Evolutionary conservation across 306 rosid species (phyloP).

Genomic region (Quercus berberidifolia): DNA sequence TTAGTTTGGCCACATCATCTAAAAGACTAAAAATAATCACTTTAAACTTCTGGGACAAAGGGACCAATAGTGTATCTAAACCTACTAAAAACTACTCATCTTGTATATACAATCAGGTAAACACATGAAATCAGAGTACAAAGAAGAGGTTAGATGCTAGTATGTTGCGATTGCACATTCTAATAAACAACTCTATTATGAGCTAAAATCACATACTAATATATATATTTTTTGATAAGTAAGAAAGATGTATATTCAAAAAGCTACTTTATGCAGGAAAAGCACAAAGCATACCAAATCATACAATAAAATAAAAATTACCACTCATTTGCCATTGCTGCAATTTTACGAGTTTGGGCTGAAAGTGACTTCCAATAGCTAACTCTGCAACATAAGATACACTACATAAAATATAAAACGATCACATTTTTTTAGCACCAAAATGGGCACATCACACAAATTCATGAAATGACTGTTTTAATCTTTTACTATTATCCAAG

Average conservation of each 20-base stretch:
- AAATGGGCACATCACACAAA: too few species aligned
- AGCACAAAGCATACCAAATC: not conserved
- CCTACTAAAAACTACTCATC: not conserved
- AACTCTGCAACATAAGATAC: conserved; percentile 35
- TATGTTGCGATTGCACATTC: not conserved
- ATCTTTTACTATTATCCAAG: too few species aligned
- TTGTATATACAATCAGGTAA: not conserved
- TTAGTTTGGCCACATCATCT: too few species aligned
- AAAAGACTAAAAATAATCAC: too few species aligned
- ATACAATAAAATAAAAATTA: conserved; percentile 15
- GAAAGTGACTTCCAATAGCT: conserved; percentile 35
- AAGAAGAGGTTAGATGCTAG: not conserved
- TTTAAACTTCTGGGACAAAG: too few species aligned
- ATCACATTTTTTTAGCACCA: too few species aligned
- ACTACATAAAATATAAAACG: not conserved
- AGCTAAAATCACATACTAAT: too few species aligned
- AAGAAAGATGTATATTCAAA: too few species aligned
- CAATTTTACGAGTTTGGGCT: conserved; percentile 30
- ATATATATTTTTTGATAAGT: too few species aligned
- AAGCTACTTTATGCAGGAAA: too few species aligned
- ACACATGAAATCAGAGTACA: not conserved
- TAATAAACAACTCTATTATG: not conserved
- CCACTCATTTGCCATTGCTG: conserved; percentile 26
- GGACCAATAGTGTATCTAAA: too few species aligned
- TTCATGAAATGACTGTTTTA: too few species aligned